Conservation (phyloP, 2,329 filamentous ascomycete genomes). For the Cylindrodendrum hubeiense region DNA sequence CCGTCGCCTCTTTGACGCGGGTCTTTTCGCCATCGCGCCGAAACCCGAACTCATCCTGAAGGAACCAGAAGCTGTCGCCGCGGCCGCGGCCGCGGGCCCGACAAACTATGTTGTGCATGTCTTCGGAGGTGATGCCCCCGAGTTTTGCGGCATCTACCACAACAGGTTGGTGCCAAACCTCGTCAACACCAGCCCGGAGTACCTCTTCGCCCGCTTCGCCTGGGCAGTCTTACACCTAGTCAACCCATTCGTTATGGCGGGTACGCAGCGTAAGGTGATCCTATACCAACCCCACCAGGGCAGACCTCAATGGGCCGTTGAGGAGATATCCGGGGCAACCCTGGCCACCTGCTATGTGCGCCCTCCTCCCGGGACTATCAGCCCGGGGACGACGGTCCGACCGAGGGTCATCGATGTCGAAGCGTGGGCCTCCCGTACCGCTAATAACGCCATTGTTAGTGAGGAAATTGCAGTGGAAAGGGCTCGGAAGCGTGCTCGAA, state of each 20-base stretch:
- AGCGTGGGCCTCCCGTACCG: too few relatives aligned
- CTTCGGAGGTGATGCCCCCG: conserved; percentile 22
- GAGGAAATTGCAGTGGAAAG: too few relatives aligned
- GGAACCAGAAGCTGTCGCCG: too few relatives aligned
- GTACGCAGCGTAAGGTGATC: background rate
- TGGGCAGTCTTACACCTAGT: conserved; percentile 31
- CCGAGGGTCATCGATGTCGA: too few relatives aligned
- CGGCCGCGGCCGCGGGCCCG: background rate
- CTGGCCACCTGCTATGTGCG: background rate
- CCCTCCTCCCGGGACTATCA: background rate
- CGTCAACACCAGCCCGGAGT: conserved; percentile 25
- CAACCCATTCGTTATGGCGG: conserved; percentile 22
- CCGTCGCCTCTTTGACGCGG: conserved; percentile 19
- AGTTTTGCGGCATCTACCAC: conserved; percentile 33
- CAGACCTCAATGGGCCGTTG: background rate
- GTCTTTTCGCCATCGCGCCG: conserved; percentile 33
- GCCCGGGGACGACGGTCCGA: too few relatives aligned
- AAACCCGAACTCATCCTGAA: too few relatives aligned
- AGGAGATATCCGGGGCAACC: background rate
- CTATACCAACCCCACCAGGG: background rate
- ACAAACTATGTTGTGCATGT: conserved; percentile 27
- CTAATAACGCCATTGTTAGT: too few relatives aligned
- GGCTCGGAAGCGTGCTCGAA: too few relatives aligned
- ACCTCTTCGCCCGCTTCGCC: conserved; percentile 29
- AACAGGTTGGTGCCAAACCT: conserved; percentile 26